Percentiles rank a stretch among this genome's conserved stretches.
These are phyloP conservation scores for Hyaloscypha finlandica DNA, from an alignment of 495 filamentous ascomycete genomes.

Conservation along the genomic window DNA sequence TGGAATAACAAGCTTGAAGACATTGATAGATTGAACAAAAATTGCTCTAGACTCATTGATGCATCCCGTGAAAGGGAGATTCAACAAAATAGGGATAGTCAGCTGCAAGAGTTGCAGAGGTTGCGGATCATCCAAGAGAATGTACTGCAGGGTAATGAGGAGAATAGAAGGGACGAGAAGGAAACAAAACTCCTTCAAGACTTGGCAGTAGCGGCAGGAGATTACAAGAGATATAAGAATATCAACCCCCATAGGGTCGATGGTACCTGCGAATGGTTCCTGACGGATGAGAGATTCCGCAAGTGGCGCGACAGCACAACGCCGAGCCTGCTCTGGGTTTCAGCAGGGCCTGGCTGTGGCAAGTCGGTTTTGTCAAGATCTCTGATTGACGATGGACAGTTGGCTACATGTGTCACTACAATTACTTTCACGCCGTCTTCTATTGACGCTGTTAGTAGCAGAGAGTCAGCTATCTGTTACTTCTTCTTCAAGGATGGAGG, in stretches of 20 bases:
- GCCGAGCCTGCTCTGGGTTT: constrained; percentile 43
- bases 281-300: constrained; percentile 34
- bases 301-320: constrained; percentile 34
- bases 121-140: constrained; percentile 24
- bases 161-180: constrained; percentile 24
- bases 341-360: constrained; percentile 44
- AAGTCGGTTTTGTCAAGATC: constrained; percentile 43
- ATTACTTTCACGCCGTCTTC: constrained; percentile 21
- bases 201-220: constrained; percentile 24
- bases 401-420: constrained; percentile 3
- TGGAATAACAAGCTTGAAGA: constrained; percentile 29
- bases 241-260: constrained; percentile 27
- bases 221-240: constrained; percentile 39
- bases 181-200: constrained; percentile 29
- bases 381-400: constrained; percentile 32
- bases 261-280: constrained; percentile 45
- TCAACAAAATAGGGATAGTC: constrained; percentile 13
- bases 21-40: constrained; percentile 22
- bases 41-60: constrained; percentile 20
- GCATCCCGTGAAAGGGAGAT: constrained; percentile 20
- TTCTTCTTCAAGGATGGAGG: constrained; percentile 46
- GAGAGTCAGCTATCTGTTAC: constrained; percentile 37
- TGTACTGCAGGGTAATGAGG: constrained; percentile 22
- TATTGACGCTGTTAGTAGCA: constrained; percentile 23
- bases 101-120: constrained; percentile 29